A percentile compares a stretch with the other conserved stretches of the same genome.
Conservation (phyloP, 2,329 filamentous ascomycete species). For the Fusarium pseudograminearum region DNA sequence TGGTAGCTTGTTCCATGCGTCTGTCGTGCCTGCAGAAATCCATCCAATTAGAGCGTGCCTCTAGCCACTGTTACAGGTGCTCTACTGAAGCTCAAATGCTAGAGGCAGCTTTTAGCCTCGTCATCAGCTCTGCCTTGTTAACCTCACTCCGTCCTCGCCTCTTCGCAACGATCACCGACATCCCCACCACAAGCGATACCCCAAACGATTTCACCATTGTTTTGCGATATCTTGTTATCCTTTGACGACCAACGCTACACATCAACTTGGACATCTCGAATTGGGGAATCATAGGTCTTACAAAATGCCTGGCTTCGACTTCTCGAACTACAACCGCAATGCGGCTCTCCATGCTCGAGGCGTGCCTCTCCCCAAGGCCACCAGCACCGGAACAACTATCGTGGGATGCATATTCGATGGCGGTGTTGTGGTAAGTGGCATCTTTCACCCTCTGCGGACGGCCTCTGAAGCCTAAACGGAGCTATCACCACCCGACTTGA, state of each 20-base stretch:
- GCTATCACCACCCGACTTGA: conserved; percentile 17
- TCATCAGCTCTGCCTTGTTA: conserved; percentile 60
- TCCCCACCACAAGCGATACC: conserved; percentile 42
- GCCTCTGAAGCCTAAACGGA: not conserved
- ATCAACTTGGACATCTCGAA: conserved; percentile 20
- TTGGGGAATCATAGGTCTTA: conserved; percentile 32
- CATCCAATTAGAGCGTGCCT: conserved; percentile 46
- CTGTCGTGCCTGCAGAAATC: not conserved
- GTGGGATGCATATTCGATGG: conserved; percentile 97
- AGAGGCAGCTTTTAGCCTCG: conserved; percentile 67
- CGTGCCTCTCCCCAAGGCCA: conserved; percentile 95
- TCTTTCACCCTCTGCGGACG: not conserved
- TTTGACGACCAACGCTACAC: not conserved
- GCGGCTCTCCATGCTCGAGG: conserved; percentile 93
- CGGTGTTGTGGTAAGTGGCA: conserved; percentile 83
- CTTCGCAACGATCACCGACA: conserved; percentile 36
- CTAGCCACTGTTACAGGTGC: conserved; percentile 13
- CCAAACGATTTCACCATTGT: conserved; percentile 28
- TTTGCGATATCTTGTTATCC: conserved; percentile 15
- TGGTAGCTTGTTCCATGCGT: not conserved
- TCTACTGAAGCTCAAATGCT: conserved; percentile 44
- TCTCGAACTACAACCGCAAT: conserved; percentile 99
- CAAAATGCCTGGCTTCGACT: conserved; percentile 97
- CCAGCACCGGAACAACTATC: conserved; percentile 98
- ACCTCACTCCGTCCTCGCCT: conserved; percentile 38